Percentiles rank a stretch among this genome's conserved stretches.
These are phyloP conservation scores for Podaxis rugospora DNA, from an alignment of 768 basidiomycete species.

Conservation along the genomic window DNA sequence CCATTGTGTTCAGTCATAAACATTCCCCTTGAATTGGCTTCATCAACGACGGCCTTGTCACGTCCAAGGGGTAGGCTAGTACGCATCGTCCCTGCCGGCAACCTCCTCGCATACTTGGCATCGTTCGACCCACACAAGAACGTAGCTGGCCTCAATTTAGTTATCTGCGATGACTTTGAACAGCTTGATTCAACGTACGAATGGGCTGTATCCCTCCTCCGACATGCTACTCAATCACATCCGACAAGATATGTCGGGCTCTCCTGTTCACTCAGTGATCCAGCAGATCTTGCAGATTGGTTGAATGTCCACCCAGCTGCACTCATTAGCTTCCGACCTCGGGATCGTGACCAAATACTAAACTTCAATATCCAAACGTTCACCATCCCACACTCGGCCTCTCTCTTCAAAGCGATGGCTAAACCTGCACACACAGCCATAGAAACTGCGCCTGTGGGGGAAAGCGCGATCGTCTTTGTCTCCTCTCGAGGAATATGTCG, in stretches of 20 bases:
- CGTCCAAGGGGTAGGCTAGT: slow-evolving; percentile 40
- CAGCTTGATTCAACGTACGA: slow-evolving; percentile 81
- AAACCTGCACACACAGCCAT: slow-evolving; percentile 86
- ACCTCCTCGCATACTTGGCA: slow-evolving; percentile 43
- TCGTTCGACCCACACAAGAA: slow-evolving; percentile 22
- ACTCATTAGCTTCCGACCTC: slow-evolving; percentile 75
- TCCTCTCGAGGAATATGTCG: slow-evolving; percentile 79
- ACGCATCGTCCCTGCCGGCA: slow-evolving; percentile 51
- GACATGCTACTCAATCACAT: slow-evolving; percentile 55
- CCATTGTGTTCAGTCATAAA: slow-evolving; percentile 30
- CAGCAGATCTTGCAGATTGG: slow-evolving; percentile 80
- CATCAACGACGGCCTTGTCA: slow-evolving; percentile 19
- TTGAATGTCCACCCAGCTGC: slow-evolving; percentile 61
- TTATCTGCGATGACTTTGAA: slow-evolving; percentile 84
- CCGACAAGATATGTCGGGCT: slow-evolving; percentile 76
- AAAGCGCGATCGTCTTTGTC: slow-evolving; percentile 77
- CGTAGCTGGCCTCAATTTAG: slow-evolving; percentile 49
- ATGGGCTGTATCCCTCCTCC: slow-evolving; percentile 69
- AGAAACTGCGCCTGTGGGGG: slow-evolving; percentile 34
- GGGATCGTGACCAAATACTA: slow-evolving; percentile 79
- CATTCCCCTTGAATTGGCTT: slow-evolving; percentile 33
- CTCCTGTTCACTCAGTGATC: slow-evolving; percentile 75
- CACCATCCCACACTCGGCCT: slow-evolving; percentile 80
- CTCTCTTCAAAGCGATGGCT: slow-evolving; percentile 87
- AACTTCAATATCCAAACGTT: slow-evolving; percentile 69